Evolutionary conservation across 805 yeast genomes (phyloP), one percentile per base, ranked within the genome.

Genomic region (Sugiyamaella smithiae): DNA sequence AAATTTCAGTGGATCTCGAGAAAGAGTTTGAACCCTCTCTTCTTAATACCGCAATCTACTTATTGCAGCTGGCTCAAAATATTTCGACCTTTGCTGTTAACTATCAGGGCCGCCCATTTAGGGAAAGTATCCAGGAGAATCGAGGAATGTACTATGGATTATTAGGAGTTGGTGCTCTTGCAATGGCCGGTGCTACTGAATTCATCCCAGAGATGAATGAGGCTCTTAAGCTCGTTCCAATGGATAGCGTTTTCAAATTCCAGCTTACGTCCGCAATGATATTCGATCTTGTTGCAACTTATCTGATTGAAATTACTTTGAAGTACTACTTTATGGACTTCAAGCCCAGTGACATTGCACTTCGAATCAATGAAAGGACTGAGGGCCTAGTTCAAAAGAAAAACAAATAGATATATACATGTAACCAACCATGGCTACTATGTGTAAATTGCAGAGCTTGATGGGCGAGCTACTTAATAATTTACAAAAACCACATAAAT

Each of bases 11-110:
- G 54, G 98, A 93, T 65, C 75, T 93, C 57, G 98, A 93, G 63
- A 89, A 88, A 66, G 82, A 77, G 57, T 93, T 93, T 62, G 67
- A 73, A 46, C 99, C 99, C 40, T 88, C 97, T 2, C 75, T 93
- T 64, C 78, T 93, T 66, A 93, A 93, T 72, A 91, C 98, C 33
- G 97, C 97, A 61, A 90, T 93, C 75, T 93, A 90, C 71, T 76
- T 93, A 66, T 78, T 93, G 49, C 97, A 90, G 68, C 77, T 93
- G 61, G 91, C 96, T 16, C 98, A 93, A 73, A 97, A 93, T 69
- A 95, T 93, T 46, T 88, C 97, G 12, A 93, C 99, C 0, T 93
- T 90, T 74, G 97, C 97, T 17, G 97, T 93, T 50, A 93, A 93
- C 71, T 93, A 93, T 69, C 96, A 88, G 72, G 99, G 99, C 48